Conservation (phyloP, 108 stramenopile genomes). For the Cyclotella choctawhatcheeana region DNA sequence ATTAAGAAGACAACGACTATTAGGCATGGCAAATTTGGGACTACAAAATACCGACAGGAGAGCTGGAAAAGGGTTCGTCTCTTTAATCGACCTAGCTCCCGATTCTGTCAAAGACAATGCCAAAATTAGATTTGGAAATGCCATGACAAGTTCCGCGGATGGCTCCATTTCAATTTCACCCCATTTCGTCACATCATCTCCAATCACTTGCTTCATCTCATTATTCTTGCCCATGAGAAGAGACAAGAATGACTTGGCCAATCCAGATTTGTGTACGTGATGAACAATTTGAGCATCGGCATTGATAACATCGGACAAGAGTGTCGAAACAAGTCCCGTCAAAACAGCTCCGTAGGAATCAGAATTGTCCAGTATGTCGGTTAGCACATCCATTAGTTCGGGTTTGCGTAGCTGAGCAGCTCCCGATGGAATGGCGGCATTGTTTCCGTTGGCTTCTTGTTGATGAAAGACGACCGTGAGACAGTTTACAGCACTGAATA, state of each 20-base stretch:
- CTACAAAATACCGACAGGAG: slow-evolving; percentile 75
- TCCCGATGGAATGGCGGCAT: slow-evolving; percentile 59
- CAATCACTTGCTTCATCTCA: slow-evolving; percentile 22
- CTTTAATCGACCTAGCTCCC: slow-evolving; percentile 73
- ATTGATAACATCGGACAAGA: slow-evolving; percentile 90
- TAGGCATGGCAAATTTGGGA: slow-evolving; percentile 90
- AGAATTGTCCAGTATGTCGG: slow-evolving; percentile 71
- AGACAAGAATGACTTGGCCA: slow-evolving; percentile 76
- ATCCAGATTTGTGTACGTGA: slow-evolving; percentile 78
- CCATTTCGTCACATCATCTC: slow-evolving; percentile 28
- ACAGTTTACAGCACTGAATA: slow-evolving; percentile 84
- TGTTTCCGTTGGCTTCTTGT: slow-evolving; percentile 56
- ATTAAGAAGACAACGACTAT: slow-evolving; percentile 82
- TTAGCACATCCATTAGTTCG: slow-evolving; percentile 61
- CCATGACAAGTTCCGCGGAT: slow-evolving; percentile 89
- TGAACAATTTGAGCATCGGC: slow-evolving; percentile 85
- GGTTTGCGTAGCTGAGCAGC: slow-evolving; percentile 68
- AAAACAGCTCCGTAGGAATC: slow-evolving; percentile 78
- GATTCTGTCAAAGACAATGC: slow-evolving; percentile 90
- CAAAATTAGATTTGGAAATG: slow-evolving; percentile 86
- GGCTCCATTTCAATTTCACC: slow-evolving; percentile 63
- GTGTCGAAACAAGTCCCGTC: slow-evolving; percentile 67
- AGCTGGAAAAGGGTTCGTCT: slow-evolving; percentile 87
- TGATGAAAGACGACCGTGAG: slow-evolving; percentile 86
- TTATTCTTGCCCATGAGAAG: slow-evolving; percentile 53